Evolutionary conservation across 768 basidiomycete genomes (phyloP).

Genomic region (Chalciporus piperatus): DNA sequence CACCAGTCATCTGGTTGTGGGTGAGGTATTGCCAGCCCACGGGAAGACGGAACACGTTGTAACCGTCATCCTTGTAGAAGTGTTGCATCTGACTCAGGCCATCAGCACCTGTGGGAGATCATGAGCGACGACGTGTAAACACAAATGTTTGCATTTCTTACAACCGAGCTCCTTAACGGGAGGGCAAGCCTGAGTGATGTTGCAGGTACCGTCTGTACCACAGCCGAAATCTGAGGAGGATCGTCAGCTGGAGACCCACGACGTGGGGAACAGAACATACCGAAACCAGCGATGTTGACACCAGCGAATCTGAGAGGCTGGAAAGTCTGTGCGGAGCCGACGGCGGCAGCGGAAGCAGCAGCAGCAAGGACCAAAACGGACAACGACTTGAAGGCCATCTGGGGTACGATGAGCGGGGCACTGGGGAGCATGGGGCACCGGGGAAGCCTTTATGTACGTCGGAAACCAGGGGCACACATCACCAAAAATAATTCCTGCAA

Average conservation of each 20-base stretch:
- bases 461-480: not conserved
- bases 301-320: slow-evolving; percentile 37
- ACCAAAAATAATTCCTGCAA: slow-evolving; percentile 9
- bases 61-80: slow-evolving; percentile 52
- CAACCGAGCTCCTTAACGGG: slow-evolving; percentile 46
- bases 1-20: slow-evolving; percentile 35
- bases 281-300: slow-evolving; percentile 55
- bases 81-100: slow-evolving; percentile 56
- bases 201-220: slow-evolving; percentile 42
- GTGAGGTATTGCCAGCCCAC: slow-evolving; percentile 58
- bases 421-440: not conserved
- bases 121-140: not conserved
- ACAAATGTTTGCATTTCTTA: slow-evolving; percentile 10
- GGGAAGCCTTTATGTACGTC: slow-evolving; percentile 10
- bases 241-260: not conserved
- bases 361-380: slow-evolving; percentile 10
- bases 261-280: slow-evolving; percentile 1
- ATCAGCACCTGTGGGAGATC: slow-evolving; percentile 6
- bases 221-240: slow-evolving; percentile 44
- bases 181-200: slow-evolving; percentile 37
- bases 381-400: slow-evolving; percentile 20
- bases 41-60: slow-evolving; percentile 58
- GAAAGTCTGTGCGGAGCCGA: slow-evolving; percentile 17
- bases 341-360: slow-evolving; percentile 8
- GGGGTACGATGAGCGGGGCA: not conserved